Evolutionary conservation across 345 rosid species (phyloP), one percentile per base, ranked within the genome.

Genomic region (Psidium guajava): DNA sequence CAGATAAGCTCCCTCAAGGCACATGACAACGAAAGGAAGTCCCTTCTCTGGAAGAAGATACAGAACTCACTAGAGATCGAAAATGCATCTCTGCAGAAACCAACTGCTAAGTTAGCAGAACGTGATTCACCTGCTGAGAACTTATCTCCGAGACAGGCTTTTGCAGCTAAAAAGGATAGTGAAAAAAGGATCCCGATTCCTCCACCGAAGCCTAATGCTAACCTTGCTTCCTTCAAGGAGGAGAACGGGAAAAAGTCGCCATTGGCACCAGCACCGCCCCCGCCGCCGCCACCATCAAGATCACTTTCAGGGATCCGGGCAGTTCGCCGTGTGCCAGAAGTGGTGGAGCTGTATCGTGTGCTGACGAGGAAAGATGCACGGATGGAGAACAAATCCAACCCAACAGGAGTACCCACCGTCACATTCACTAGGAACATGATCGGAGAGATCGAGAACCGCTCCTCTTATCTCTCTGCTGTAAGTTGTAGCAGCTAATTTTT

Each of bases 361-460:
- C 92, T 97, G 50, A 94, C 98, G 24, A 94, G 86, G 89, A 95
- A 91, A 87, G 97, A 93, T 88, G 90, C 90, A 81, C 87, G 85
- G 57, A 87, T 88, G 85, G 85, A 90, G 50, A 93, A 89, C 88
- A 94, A 73, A 86, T 56, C 87, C 88, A 93, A 86, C 86, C 81
- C 87, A 54, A 53, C 90, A 50, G 91, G 90, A 53, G 87, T 83
- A 81, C 90, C 93, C 18, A 88, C 49, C 5, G 88, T 89, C 55
- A 90, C 93, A 84, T 92, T 90, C 83, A 91, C 85, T 80, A 88
- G 58, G 86, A 93, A 92, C 91, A 95, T 97, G 99, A 97, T 97
- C 40, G 99, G 99, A 86, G 99, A 97, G 87, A 95, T 97, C 47
- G 99, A 97, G 91, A 94, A 97, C 82, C 95, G 99, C 10, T 97